Percentiles rank a stretch among this genome's conserved stretches.
Evolutionary conservation across 2,329 filamentous ascomycete species (phyloP).

Genomic region (Parafenestella ontariensis): DNA sequence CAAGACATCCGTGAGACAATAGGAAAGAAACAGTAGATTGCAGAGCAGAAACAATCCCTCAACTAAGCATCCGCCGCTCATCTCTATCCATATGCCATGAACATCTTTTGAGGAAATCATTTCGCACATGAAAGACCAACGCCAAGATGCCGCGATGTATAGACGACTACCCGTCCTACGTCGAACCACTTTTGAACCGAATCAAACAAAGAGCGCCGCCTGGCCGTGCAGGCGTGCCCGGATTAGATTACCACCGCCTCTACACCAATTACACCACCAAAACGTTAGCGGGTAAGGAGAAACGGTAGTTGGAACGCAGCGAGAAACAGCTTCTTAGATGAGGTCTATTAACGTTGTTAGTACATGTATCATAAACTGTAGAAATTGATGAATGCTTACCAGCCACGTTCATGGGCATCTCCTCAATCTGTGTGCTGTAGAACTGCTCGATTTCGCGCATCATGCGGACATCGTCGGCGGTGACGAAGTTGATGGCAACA

Average conservation of each 20-base stretch:
- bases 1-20: conserved; percentile 36
- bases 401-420: conserved; percentile 97
- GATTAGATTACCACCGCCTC: conserved; percentile 43
- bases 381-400: conserved; percentile 53
- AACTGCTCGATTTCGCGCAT: conserved; percentile 99
- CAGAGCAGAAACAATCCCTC: conserved; percentile 36
- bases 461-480: conserved; percentile 98
- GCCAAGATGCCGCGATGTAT: conserved; percentile 51
- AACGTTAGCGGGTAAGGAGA: conserved; percentile 30
- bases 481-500: conserved; percentile 99
- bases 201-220: conserved; percentile 36
- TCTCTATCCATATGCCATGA: conserved; percentile 46
- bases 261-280: conserved; percentile 32
- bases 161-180: conserved; percentile 40
- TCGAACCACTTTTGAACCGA: conserved; percentile 46
- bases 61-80: conserved; percentile 38
- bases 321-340: conserved; percentile 46
- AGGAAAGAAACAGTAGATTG: conserved; percentile 45
- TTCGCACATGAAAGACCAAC: conserved; percentile 51
- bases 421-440: conserved; percentile 99
- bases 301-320: conserved; percentile 35
- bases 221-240: conserved; percentile 41
- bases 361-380: background rate
- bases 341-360: conserved; percentile 40
- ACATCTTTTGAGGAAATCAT: conserved; percentile 48